A percentile compares a stretch with the other conserved stretches of the same genome.
phyloP scores from a whole-genome alignment of 1,139 yeast genomes.

The Ogataea hybrid region DNA sequence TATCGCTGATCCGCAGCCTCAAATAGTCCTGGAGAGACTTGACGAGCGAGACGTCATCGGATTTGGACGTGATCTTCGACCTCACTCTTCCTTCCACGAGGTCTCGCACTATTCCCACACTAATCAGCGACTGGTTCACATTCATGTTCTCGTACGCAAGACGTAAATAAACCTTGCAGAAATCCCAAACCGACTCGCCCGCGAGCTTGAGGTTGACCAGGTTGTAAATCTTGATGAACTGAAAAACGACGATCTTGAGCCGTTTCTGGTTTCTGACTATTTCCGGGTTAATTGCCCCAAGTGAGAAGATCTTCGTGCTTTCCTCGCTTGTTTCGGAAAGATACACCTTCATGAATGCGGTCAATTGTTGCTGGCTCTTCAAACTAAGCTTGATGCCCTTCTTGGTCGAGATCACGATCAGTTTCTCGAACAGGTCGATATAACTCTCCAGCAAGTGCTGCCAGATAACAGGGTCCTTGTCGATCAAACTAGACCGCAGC shows the following conservation, averaged over 20 bases:
- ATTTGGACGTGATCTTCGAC: slow-evolving; percentile 48
- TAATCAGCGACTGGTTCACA: slow-evolving; percentile 35
- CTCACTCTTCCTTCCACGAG: slow-evolving; percentile 54
- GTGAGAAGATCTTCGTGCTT: slow-evolving; percentile 54
- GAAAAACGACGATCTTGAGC: slow-evolving; percentile 51
- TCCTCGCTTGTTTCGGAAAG: slow-evolving; percentile 62
- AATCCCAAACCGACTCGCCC: slow-evolving; percentile 64
- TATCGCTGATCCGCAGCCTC: slow-evolving; percentile 42
- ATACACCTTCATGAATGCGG: slow-evolving; percentile 53
- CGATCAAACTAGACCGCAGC: slow-evolving; percentile 68
- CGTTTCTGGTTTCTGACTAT: slow-evolving; percentile 50
- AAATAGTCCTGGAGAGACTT: slow-evolving; percentile 45
- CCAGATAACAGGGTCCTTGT: slow-evolving; percentile 83
- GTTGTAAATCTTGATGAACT: slow-evolving; percentile 51
- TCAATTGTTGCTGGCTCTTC: slow-evolving; percentile 58
- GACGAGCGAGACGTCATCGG: slow-evolving; percentile 49
- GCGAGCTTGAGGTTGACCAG: slow-evolving; percentile 52
- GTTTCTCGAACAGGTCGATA: slow-evolving; percentile 47
- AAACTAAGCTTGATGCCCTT: slow-evolving; percentile 38
- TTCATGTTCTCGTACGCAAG: slow-evolving; percentile 27
- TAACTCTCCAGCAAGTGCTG: slow-evolving; percentile 66
- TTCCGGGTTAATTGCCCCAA: slow-evolving; percentile 70
- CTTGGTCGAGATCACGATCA: slow-evolving; percentile 33
- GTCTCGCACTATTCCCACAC: slow-evolving; percentile 47
- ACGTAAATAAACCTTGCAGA: slow-evolving; percentile 50